These are phyloP conservation scores for Candida michaelii DNA, from an alignment of 805 yeast genomes.

Conservation along the genomic window DNA sequence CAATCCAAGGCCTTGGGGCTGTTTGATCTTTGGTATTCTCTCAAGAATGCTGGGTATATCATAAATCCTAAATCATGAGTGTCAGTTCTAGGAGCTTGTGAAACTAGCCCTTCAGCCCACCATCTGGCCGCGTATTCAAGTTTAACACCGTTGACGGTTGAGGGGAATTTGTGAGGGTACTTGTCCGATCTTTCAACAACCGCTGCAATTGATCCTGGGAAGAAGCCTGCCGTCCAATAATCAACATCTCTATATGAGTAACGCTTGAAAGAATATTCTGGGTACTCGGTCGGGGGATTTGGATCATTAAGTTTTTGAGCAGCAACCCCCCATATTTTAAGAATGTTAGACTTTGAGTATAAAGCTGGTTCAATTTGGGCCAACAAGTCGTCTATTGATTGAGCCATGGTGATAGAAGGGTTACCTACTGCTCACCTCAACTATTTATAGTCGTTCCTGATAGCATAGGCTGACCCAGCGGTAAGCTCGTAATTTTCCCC, in stretches of 20 bases:
- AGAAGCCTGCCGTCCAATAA: conserved; percentile 18
- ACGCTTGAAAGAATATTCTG: conserved; percentile 14
- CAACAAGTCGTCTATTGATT: no score
- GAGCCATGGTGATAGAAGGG: no score
- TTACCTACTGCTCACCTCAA: no score
- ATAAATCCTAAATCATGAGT: conserved; percentile 31
- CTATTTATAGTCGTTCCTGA: no score
- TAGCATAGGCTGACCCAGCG: no score
- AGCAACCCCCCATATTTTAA: conserved; percentile 18
- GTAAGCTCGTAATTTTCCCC: no score
- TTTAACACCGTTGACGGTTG: background rate
- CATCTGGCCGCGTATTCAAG: conserved; percentile 16
- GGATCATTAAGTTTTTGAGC: conserved; percentile 4
- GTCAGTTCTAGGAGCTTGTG: conserved; percentile 17
- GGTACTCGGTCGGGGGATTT: conserved; percentile 12
- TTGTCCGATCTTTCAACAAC: conserved; percentile 13
- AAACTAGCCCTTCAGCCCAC: conserved; percentile 15
- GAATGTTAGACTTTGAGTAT: conserved; percentile 12
- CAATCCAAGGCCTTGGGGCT: conserved; percentile 16
- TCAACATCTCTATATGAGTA: conserved; percentile 13
- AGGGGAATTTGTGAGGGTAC: conserved; percentile 11
- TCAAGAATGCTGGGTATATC: conserved; percentile 22
- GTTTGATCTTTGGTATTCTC: conserved; percentile 21
- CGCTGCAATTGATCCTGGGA: conserved; percentile 15
- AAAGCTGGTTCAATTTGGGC: conserved; percentile 10